Evolutionary conservation across 257 asterid genomes (phyloP).

Genomic region (Solanum medicagineum): DNA sequence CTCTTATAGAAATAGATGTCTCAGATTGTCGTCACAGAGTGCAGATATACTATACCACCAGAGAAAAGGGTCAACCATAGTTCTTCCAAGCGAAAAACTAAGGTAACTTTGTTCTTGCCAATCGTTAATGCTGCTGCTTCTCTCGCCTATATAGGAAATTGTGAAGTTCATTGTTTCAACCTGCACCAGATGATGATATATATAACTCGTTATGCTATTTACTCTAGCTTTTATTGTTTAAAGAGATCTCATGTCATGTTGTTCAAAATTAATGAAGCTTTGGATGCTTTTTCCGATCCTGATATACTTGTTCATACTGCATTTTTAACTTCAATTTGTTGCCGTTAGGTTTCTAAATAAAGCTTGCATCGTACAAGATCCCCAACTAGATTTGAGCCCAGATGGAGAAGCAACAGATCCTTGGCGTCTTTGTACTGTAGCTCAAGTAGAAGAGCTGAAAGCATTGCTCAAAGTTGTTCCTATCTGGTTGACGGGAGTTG

Average conservation of each 20-base stretch:
- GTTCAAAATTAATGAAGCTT: not conserved
- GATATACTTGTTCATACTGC: not conserved
- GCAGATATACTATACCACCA: constrained; percentile 16
- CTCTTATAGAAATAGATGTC: constrained; percentile 36
- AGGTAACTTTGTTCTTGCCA: constrained; percentile 17
- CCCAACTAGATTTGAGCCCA: constrained; percentile 16
- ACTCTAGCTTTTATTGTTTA: not conserved
- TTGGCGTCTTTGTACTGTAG: constrained; percentile 55
- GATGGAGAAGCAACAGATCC: constrained; percentile 32
- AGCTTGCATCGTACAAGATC: constrained; percentile 51
- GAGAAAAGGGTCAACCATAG: constrained; percentile 15
- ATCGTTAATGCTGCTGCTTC: not conserved
- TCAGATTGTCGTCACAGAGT: constrained; percentile 2
- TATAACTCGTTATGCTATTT: not conserved
- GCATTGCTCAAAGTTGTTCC: constrained; percentile 44
- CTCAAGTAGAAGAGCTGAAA: constrained; percentile 74
- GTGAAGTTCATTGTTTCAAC: not conserved
- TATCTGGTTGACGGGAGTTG: constrained; percentile 55
- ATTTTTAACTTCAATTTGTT: not conserved
- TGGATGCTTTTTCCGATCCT: not conserved
- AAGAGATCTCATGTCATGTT: not conserved
- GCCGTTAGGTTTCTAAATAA: constrained; percentile 51
- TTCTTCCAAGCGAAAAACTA: constrained; percentile 39
- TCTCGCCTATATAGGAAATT: not conserved
- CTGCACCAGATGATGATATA: not conserved